A percentile compares a stretch with the other conserved stretches of the same genome.
phyloP scores from a whole-genome alignment of 768 basidiomycete genomes.

The Pleurotus giganteus region DNA sequence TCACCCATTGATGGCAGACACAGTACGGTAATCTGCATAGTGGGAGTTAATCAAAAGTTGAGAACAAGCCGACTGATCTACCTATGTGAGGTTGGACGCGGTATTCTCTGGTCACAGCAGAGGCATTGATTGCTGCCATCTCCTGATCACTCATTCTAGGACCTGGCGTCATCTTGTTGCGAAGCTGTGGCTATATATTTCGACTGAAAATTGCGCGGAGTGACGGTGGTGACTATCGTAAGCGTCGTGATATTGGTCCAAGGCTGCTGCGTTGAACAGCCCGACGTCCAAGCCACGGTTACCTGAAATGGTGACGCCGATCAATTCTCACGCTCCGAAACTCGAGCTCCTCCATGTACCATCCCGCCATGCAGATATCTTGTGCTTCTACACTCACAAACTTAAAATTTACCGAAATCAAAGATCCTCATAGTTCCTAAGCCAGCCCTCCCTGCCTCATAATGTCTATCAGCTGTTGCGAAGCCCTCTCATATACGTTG shows the following conservation, averaged over 20 bases:
- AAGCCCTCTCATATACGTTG: neutral
- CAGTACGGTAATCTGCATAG: constrained; percentile 88
- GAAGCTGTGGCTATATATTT: neutral
- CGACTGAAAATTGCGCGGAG: neutral
- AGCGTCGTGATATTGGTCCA: too few species aligned
- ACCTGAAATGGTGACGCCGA: neutral
- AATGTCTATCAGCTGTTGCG: neutral
- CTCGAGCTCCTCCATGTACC: neutral
- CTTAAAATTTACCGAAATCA: neutral
- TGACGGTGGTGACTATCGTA: neutral
- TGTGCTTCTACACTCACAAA: too few species aligned
- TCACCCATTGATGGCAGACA: constrained; percentile 97
- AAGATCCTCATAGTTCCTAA: neutral
- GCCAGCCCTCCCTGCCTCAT: neutral
- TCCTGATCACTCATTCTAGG: constrained; percentile 71
- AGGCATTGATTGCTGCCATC: constrained; percentile 79
- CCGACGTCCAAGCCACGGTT: too few species aligned
- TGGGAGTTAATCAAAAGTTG: constrained; percentile 14
- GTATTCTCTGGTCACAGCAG: constrained; percentile 87
- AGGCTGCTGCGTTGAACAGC: too few species aligned
- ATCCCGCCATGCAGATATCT: neutral
- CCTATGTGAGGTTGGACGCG: constrained; percentile 88
- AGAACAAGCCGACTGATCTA: constrained; percentile 33
- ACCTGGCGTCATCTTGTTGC: constrained; percentile 38
- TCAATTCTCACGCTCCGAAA: neutral